A percentile compares a stretch with the other conserved stretches of the same genome.
Evolutionary conservation across 306 rosid species (phyloP).

Genomic region (Rosa lucieae): DNA sequence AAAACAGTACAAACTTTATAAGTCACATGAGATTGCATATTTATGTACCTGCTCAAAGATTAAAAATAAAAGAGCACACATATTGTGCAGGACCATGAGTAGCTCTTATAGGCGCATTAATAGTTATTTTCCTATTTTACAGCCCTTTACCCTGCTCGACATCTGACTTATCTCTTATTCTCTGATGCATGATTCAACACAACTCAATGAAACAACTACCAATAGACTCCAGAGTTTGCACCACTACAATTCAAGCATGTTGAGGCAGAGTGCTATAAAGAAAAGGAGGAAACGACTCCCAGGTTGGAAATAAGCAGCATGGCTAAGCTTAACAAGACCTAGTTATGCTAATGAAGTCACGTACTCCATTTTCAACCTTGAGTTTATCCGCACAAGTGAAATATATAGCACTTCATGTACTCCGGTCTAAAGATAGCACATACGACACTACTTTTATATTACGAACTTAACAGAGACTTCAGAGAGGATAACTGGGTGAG

Average conservation of each 20-base stretch:
- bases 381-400: neutral
- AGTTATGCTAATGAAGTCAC: neutral
- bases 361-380: neutral
- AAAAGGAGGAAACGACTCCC: neutral
- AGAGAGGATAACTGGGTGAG: neutral
- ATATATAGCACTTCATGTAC: neutral
- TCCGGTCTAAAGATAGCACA: neutral
- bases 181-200: neutral
- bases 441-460: neutral
- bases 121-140: neutral
- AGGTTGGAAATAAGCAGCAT: neutral
- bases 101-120: neutral
- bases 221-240: neutral
- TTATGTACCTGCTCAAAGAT: neutral
- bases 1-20: slow-evolving; percentile 33
- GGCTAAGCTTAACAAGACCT: neutral
- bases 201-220: neutral
- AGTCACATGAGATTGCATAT: slow-evolving; percentile 11
- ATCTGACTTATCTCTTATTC: neutral
- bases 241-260: neutral
- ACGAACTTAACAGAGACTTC: neutral
- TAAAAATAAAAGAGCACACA: slow-evolving; percentile 4
- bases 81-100: slow-evolving; percentile 1
- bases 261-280: neutral
- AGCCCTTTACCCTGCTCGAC: neutral